phyloP scores from a whole-genome alignment of 441 rosid species.

The Adansonia madagascariensis region DNA sequence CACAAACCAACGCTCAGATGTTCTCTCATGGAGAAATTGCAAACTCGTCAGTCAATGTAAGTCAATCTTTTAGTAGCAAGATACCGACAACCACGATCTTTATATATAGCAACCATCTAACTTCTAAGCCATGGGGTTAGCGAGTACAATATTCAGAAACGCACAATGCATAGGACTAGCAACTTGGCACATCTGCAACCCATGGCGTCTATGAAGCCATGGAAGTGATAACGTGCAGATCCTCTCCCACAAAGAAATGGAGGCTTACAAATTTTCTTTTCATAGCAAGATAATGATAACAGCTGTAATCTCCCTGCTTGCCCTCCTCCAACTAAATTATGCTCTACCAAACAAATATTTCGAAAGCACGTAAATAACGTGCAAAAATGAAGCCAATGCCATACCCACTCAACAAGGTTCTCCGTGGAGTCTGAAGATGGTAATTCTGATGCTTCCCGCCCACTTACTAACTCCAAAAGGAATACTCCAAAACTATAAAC shows the following conservation, averaged over 20 bases:
- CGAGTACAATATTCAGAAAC: background rate
- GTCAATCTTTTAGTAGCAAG: background rate
- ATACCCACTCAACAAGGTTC: slow-evolving; percentile 82
- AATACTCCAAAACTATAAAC: slow-evolving; percentile 71
- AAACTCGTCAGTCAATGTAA: background rate
- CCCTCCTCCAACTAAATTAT: background rate
- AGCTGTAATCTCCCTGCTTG: background rate
- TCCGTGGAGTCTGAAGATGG: slow-evolving; percentile 56
- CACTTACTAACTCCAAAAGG: slow-evolving; percentile 67
- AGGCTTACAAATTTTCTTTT: background rate
- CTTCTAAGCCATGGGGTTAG: background rate
- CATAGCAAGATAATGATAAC: background rate
- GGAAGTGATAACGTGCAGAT: background rate
- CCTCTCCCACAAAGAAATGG: slow-evolving; percentile 6
- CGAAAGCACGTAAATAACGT: background rate
- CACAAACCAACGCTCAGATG: background rate
- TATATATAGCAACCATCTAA: background rate
- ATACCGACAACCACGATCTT: background rate
- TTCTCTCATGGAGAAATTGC: background rate
- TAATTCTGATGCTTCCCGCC: slow-evolving; percentile 64
- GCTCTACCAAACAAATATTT: background rate
- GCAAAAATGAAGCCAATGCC: slow-evolving; percentile 18
- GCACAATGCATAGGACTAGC: background rate
- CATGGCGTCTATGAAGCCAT: background rate
- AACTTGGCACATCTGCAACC: background rate